Evolutionary conservation across 805 yeast species (phyloP), one percentile per base, ranked within the genome.

Genomic region (Wickerhamiella hasegawae): DNA sequence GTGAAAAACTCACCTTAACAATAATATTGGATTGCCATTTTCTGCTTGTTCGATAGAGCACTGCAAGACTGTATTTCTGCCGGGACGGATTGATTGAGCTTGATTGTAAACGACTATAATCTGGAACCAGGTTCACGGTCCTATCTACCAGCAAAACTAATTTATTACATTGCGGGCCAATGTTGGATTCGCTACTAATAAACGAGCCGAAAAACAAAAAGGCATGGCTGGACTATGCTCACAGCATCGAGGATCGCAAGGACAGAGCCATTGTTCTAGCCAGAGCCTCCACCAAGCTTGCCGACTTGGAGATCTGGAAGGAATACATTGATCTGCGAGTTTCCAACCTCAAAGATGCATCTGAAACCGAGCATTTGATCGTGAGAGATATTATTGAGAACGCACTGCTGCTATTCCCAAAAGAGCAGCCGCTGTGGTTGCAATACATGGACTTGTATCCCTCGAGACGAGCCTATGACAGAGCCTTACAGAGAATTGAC

Each of bases 221-320:
- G 24, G 19, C 29, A 12, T 32, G 24, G 36, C 14, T 25, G 17
- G 26, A 24, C 20, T 28, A 32, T 18, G 28, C 35, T 5, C 11
- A 18, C n/a, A 14, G 27, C 20, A 24, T 21, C 8, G 17, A 11
- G 23, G 15, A 12, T 26, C 31, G 22, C 18, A 16, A 24, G 6
- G 28, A 26, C 12, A 16, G 28, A 19, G 35, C 35, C 3, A 12
- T 15, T n/a, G 18, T 32, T 14, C 35, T 35, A 17, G 35, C 34
- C 21, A 14, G 35, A 9, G 34, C 31, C 23, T 10, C 26, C 24
- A 8, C 16, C 29, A 26, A 16, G 8, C 10, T 33, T 4, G 26
- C 35, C 12, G 35, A 33, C 3, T 64, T 64, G 41, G 65, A 68
- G 42, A 46, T 77, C 18, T 76, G 83, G 83, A 53, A 55, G 37